phyloP scores from a whole-genome alignment of 2,329 filamentous ascomycete species.

The Alternaria incomplexa region DNA sequence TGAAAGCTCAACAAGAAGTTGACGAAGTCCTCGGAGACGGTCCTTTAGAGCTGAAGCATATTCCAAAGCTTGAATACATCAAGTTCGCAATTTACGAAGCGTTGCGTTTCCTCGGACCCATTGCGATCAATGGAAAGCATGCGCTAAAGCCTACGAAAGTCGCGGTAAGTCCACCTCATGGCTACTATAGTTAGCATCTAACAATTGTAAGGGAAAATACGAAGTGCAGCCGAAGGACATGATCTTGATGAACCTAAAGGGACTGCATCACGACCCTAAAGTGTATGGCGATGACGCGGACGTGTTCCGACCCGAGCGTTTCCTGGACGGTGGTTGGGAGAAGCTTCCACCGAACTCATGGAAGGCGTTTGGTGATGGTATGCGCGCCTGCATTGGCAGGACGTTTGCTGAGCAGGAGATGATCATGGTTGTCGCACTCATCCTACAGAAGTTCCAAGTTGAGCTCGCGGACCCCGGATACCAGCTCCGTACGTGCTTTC shows the following conservation, averaged over 20 bases:
- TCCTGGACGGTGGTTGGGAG: conserved; percentile 10
- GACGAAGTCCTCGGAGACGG: conserved; percentile 9
- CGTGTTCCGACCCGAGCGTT: conserved; percentile 11
- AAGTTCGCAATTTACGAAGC: conserved; percentile 12
- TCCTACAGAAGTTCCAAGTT: conserved; percentile 76
- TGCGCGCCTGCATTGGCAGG: conserved; percentile 73
- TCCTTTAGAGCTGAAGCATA: background rate
- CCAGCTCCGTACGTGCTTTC: conserved; percentile 45
- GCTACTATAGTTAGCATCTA: background rate
- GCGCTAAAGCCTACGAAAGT: conserved; percentile 6
- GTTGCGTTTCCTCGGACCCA: conserved; percentile 6
- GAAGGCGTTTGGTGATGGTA: conserved; percentile 73
- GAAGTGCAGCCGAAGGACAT: conserved; percentile 5
- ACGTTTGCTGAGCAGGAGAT: conserved; percentile 77
- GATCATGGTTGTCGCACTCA: conserved; percentile 27
- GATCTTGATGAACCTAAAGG: conserved; percentile 7
- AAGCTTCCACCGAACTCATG: conserved; percentile 9
- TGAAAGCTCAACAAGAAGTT: conserved; percentile 9
- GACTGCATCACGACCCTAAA: conserved; percentile 8
- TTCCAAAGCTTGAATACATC: conserved; percentile 2
- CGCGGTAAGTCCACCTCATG: background rate
- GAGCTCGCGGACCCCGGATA: conserved; percentile 67
- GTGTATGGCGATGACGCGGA: conserved; percentile 11
- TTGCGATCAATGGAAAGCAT: conserved; percentile 4
- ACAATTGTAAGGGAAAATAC: conserved; percentile 2